These are phyloP conservation scores for Lepidium aucheri DNA, from an alignment of 345 rosid species.

Conservation along the genomic window DNA sequence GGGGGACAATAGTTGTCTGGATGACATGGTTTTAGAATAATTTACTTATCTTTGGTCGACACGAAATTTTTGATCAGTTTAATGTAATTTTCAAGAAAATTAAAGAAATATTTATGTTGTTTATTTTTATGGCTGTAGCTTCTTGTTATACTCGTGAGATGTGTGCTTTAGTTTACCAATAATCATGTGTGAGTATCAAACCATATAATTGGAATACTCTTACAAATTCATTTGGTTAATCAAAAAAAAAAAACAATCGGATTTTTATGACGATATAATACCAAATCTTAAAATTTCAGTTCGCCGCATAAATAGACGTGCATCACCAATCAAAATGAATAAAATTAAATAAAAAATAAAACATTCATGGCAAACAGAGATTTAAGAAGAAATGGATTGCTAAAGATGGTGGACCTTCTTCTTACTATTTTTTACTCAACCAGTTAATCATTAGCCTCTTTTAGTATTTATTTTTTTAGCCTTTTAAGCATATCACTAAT, in stretches of 20 bases:
- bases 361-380: conserved; percentile 23
- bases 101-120: background rate
- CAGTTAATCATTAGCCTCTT: conserved; percentile 28
- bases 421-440: conserved; percentile 28
- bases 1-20: background rate
- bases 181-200: background rate
- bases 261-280: conserved; percentile 6
- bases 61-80: background rate
- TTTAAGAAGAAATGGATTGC: conserved; percentile 29
- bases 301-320: conserved; percentile 31
- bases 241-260: background rate
- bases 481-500: conserved; percentile 22
- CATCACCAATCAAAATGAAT: background rate
- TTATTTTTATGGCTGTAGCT: too few relatives aligned
- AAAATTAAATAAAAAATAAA: background rate
- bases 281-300: background rate
- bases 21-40: background rate
- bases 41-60: background rate
- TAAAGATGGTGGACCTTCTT: conserved; percentile 32
- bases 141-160: background rate
- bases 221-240: background rate
- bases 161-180: background rate
- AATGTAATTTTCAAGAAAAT: conserved; percentile 9
- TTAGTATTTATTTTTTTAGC: conserved; percentile 2
- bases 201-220: background rate